phyloP scores from a whole-genome alignment of 441 rosid species.

The Populus trichocarpa region DNA sequence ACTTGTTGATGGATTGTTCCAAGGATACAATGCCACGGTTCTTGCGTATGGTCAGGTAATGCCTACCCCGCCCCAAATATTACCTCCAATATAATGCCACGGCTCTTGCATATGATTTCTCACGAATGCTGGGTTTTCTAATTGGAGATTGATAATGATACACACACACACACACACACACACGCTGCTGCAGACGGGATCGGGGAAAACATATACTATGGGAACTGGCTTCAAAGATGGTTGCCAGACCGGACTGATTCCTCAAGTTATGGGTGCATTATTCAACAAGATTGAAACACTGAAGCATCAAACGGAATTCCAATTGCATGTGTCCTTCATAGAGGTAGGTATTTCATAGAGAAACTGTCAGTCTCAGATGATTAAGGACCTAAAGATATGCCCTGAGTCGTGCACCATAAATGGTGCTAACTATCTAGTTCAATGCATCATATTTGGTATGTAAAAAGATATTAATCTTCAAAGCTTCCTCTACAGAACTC shows the following conservation, averaged over 20 bases:
- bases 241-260: constrained; percentile 68
- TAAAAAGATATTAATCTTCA: background rate
- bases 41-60: constrained; percentile 98
- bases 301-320: constrained; percentile 78
- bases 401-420: background rate
- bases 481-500: background rate
- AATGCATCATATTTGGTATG: background rate
- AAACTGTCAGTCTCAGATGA: background rate
- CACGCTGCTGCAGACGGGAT: constrained; percentile 76
- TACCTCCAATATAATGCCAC: background rate
- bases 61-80: background rate
- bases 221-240: constrained; percentile 92
- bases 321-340: constrained; percentile 84
- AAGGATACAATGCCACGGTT: constrained; percentile 96
- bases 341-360: constrained; percentile 49
- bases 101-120: too few species aligned
- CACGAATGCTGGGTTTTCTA: too few species aligned
- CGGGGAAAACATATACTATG: constrained; percentile 98
- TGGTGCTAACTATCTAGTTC: background rate
- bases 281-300: constrained; percentile 74
- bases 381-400: background rate
- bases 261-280: constrained; percentile 81
- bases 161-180: too few species aligned
- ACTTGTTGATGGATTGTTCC: constrained; percentile 91
- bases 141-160: background rate